Base-by-base conservation (phyloP, 305 asterid genomes). In the Plantago coronopus region DNA sequence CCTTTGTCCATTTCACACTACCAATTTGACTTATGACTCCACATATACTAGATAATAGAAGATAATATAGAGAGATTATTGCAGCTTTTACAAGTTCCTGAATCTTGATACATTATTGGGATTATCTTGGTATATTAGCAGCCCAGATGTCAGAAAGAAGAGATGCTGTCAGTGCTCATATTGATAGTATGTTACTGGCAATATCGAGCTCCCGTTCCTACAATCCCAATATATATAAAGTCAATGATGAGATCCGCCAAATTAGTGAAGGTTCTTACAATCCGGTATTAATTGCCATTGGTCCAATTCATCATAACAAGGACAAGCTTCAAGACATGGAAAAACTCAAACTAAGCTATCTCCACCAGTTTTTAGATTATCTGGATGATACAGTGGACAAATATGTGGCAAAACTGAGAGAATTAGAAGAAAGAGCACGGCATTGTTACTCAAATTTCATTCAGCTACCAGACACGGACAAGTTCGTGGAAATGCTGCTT, bases 261-360 rank as follows among this genome's bases (percentile, higher is more conserved):
- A 42, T 6, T 17, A 72, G 66, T 31, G 61, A 27, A 49, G 65
- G 73, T 20, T 66, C 67, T 9, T 66, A 69, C 15, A 68, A 38
- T 22, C 79, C 76, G 13, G 48, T 63, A 50, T 3, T 70, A 40
- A 20, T 77, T 17, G 64, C 82, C 2, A 55, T 77, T 0, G 79
- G 82, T 25, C 82, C 79, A 7, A 43, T 63, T 29, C 79, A 77
- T 65, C 72, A 53, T 21, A 49, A 55, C 42, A 70, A 60, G 48
- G 22, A 48, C 16, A 37, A 65, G 11, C 71, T 68, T 13, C 60
- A 59, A 63, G 55, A 51, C 19, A 67, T 78, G 77, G 61, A 74
- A 54, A 70, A 62, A 31, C 77, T 67, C 59, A 78, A 78, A 38
- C 6, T 61, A 48, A 59, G 66, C 58, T 73, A 70, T 67, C 65